These are phyloP conservation scores for Porphyrellus cyaneotinctus DNA, from an alignment of 768 basidiomycete genomes.

Conservation along the genomic window DNA sequence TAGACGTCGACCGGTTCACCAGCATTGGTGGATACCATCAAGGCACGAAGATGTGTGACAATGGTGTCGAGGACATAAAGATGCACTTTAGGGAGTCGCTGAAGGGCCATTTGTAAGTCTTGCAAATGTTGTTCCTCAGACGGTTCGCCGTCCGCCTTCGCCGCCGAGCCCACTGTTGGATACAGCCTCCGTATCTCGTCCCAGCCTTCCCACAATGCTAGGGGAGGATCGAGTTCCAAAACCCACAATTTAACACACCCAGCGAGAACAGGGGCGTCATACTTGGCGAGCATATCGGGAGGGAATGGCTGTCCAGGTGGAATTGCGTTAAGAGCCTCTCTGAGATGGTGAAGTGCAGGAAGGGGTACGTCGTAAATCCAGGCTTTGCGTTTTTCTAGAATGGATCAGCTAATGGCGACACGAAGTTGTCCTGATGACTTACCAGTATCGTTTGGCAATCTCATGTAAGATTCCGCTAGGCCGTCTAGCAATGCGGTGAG, in stretches of 20 bases:
- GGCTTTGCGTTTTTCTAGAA: slow-evolving; percentile 73
- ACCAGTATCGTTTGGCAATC: slow-evolving; percentile 62
- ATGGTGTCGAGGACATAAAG: slow-evolving; percentile 76
- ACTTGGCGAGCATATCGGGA: slow-evolving; percentile 58
- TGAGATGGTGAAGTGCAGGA: slow-evolving; percentile 75
- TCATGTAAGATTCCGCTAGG: slow-evolving; percentile 59
- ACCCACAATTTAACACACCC: slow-evolving; percentile 84
- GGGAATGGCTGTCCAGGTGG: slow-evolving; percentile 46
- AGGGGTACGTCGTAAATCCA: slow-evolving; percentile 97
- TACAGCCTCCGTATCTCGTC: slow-evolving; percentile 88
- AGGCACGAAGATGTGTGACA: slow-evolving; percentile 67
- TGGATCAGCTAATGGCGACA: background rate
- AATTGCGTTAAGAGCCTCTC: slow-evolving; percentile 78
- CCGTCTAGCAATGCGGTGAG: slow-evolving; percentile 62
- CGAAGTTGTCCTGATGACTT: slow-evolving; percentile 19
- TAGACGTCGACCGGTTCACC: slow-evolving; percentile 79
- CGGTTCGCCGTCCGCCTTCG: slow-evolving; percentile 48
- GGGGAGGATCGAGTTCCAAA: slow-evolving; percentile 86
- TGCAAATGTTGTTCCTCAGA: slow-evolving; percentile 59
- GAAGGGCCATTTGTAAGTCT: slow-evolving; percentile 58
- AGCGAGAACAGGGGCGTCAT: slow-evolving; percentile 85
- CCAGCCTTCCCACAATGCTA: slow-evolving; percentile 86
- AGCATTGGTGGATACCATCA: slow-evolving; percentile 63
- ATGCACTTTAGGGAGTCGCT: slow-evolving; percentile 72
- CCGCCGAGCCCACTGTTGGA: slow-evolving; percentile 61